phyloP scores from a whole-genome alignment of 2,329 filamentous ascomycete genomes.

The Talaromyces marneffei region DNA sequence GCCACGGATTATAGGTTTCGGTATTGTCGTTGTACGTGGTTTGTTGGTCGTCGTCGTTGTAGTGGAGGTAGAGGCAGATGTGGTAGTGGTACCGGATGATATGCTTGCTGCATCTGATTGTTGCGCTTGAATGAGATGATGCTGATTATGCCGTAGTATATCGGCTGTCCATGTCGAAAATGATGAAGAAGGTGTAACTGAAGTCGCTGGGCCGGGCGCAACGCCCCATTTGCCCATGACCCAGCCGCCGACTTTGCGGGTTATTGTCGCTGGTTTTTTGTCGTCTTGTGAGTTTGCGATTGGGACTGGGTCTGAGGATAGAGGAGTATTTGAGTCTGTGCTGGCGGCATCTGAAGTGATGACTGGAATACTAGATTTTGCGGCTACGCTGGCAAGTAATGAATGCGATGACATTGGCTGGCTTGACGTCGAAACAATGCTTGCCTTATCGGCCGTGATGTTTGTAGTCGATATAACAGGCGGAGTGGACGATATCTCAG shows the following conservation, averaged over 20 bases:
- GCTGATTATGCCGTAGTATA: neutral
- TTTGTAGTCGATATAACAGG: conserved; percentile 35
- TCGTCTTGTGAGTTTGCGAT: conserved; percentile 13
- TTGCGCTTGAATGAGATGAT: neutral
- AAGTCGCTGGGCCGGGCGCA: conserved; percentile 34
- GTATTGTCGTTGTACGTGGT: conserved; percentile 61
- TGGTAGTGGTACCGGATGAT: conserved; percentile 9
- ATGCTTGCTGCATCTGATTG: conserved; percentile 9
- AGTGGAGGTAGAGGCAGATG: conserved; percentile 12
- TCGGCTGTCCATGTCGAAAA: neutral
- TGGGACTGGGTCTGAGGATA: neutral
- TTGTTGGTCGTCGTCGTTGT: conserved; percentile 23
- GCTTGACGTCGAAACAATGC: conserved; percentile 15
- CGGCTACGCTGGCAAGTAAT: conserved; percentile 35
- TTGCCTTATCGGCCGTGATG: conserved; percentile 30
- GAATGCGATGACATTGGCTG: conserved; percentile 26
- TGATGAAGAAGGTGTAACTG: neutral
- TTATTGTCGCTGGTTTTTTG: conserved; percentile 34
- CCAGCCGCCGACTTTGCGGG: conserved; percentile 59
- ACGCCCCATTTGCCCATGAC: conserved; percentile 59
- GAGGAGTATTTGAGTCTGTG: neutral
- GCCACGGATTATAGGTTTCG: conserved; percentile 55
- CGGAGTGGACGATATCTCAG: conserved; percentile 35
- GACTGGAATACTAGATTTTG: conserved; percentile 16
- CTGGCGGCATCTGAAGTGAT: conserved; percentile 19